Percentiles rank a stretch among this genome's conserved stretches.
Conservation (phyloP, 2,329 filamentous ascomycete genomes). For the Cercospora canescens region DNA sequence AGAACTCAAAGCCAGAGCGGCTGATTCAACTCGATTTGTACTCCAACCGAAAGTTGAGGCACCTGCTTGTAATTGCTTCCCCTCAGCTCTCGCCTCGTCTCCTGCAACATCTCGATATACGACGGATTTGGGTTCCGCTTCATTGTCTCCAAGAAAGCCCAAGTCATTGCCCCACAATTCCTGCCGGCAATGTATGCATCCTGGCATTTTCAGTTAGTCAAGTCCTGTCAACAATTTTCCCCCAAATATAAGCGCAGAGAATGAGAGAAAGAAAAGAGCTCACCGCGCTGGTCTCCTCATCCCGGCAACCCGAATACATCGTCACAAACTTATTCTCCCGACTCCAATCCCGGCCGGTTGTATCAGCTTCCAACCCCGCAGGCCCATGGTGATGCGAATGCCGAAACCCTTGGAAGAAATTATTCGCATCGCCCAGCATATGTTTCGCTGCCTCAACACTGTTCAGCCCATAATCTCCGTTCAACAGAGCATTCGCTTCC, state of each 20-base stretch:
- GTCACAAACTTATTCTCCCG: conserved; percentile 49
- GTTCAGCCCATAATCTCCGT: conserved; percentile 40
- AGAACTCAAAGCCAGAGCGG: not conserved
- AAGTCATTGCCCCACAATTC: conserved; percentile 49
- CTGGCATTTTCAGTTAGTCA: conserved; percentile 5
- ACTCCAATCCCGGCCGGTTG: conserved; percentile 40
- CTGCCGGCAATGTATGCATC: conserved; percentile 46
- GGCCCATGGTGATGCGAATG: conserved; percentile 37
- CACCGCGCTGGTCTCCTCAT: conserved; percentile 47
- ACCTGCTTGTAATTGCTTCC: conserved; percentile 44
- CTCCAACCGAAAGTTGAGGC: conserved; percentile 45
- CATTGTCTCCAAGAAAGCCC: conserved; percentile 50
- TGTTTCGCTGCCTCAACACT: conserved; percentile 43
- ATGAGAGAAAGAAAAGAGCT: conserved; percentile 40
- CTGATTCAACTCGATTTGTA: conserved; percentile 45
- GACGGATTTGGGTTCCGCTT: conserved; percentile 34
- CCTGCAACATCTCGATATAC: conserved; percentile 44
- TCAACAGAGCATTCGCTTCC: conserved; percentile 53
- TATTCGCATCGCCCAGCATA: conserved; percentile 54
- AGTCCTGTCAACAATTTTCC: not conserved
- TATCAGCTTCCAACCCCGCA: conserved; percentile 35
- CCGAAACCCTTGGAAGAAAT: conserved; percentile 55
- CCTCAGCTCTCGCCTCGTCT: conserved; percentile 41
- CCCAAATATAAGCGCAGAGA: not conserved
- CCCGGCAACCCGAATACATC: conserved; percentile 54